Evolutionary conservation across 768 basidiomycete genomes (phyloP).

Genomic region (Lanmaoa rubissima): DNA sequence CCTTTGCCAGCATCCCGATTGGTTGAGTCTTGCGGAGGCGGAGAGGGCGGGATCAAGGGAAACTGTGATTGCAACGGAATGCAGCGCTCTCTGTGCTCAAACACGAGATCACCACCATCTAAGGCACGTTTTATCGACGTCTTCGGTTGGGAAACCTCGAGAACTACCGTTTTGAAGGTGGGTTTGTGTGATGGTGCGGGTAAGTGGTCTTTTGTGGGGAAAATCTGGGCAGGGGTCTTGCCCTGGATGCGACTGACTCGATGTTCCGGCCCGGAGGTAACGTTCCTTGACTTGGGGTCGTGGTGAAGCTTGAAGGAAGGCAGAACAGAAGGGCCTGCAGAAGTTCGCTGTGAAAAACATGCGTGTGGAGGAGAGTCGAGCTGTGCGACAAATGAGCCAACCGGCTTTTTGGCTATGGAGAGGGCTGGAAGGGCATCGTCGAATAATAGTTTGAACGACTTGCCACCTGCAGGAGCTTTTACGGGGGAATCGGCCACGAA

Average conservation of each 20-base stretch:
- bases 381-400: background rate
- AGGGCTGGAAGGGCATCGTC: slow-evolving; percentile 43
- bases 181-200: background rate
- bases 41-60: slow-evolving; percentile 63
- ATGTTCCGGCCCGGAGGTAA: background rate
- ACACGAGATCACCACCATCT: slow-evolving; percentile 30
- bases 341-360: background rate
- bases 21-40: slow-evolving; percentile 45
- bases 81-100: slow-evolving; percentile 3
- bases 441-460: slow-evolving; percentile 67
- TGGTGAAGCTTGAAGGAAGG: background rate
- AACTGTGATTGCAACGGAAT: slow-evolving; percentile 20
- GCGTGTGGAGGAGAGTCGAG: background rate
- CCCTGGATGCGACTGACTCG: slow-evolving; percentile 1
- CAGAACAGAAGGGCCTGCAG: slow-evolving; percentile 1
- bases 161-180: background rate
- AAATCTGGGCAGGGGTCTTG: slow-evolving; percentile 7
- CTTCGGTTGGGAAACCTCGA: slow-evolving; percentile 16
- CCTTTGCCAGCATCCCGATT: slow-evolving; percentile 37
- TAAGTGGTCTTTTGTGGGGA: slow-evolving; percentile 9
- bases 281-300: slow-evolving; percentile 2
- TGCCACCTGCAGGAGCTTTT: slow-evolving; percentile 55
- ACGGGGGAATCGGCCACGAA: slow-evolving; percentile 73
- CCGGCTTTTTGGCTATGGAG: slow-evolving; percentile 16
- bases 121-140: slow-evolving; percentile 46